Base-by-base conservation (phyloP, 2,329 filamentous ascomycete genomes). In the Leptographium procerum region DNA sequence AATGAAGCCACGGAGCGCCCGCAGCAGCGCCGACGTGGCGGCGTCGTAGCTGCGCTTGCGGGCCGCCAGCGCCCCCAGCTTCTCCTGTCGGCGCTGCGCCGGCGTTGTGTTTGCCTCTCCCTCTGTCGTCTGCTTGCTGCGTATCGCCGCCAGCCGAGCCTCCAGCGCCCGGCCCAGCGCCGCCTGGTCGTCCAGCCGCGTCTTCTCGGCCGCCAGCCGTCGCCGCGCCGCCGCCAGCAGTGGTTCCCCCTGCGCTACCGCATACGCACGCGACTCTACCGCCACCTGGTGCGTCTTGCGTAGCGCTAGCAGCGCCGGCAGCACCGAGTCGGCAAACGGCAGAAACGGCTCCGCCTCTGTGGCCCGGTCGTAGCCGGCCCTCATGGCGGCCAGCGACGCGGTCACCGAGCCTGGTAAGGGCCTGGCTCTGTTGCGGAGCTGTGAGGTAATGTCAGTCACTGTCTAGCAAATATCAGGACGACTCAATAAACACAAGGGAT, bases 291-390 rank as follows among this genome's bases (percentile, higher is more conserved):
- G 79, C 3, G 86, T 84, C 65, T 81, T 83, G 56, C 86, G 83
- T 57, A 90, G 71, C 7, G 89, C 88, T 47, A 94, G 69, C 5
- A 95, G 75, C 8, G 85, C 82, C 4, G 88, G 87, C 8, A 94
- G 71, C 7, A 85, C 76, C 24, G 89, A 92, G 55, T 79, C 81
- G 11, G 82, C 73, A 28, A 78, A 75, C 3, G 89, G 88, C 26
- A 92, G 73, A 64, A 83, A 83, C 10, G 86, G 85, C 56, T 84
- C 78, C 16, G 79, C 76, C 50, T 79, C 73, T 14, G 82, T 78
- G 52, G 90, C 73, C 19, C 79, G 77, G 56, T 83, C 78, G 65
- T 91, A 89, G 3, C 87, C 87, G 55, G 76, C 72, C 64, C 82
- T 84, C 66, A 91, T 76, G 45, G 81, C 71, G 43, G 72, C 69